A percentile compares a stretch with the other conserved stretches of the same genome.
Evolutionary conservation across 352 stramenopile genomes (phyloP).

Genomic region (Lagenidium sp.): DNA sequence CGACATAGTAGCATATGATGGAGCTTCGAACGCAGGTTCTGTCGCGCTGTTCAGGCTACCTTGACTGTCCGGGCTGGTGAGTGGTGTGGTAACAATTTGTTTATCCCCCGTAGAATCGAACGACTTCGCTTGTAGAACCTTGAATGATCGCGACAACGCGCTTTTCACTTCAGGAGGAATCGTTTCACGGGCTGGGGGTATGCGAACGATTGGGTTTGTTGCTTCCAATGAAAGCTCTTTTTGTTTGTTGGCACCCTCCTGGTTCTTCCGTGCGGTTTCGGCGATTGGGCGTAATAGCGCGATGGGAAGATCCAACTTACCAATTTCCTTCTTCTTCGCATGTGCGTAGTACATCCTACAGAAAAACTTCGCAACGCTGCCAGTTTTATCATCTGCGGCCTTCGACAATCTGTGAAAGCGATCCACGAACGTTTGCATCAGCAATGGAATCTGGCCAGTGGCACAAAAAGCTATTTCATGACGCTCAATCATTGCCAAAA

Average conservation of each 20-base stretch:
- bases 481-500: slow-evolving; percentile 73
- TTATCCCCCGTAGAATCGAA: slow-evolving; percentile 51
- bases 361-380: slow-evolving; percentile 72
- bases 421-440: slow-evolving; percentile 79
- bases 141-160: slow-evolving; percentile 60
- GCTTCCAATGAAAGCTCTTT: slow-evolving; percentile 68
- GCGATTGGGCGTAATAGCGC: slow-evolving; percentile 64
- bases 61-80: slow-evolving; percentile 54
- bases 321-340: slow-evolving; percentile 77
- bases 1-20: slow-evolving; percentile 42
- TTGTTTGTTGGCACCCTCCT: slow-evolving; percentile 55
- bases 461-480: slow-evolving; percentile 80
- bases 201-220: slow-evolving; percentile 68
- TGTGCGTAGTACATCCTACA: slow-evolving; percentile 80
- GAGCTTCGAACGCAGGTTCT: slow-evolving; percentile 33
- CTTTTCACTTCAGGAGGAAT: slow-evolving; percentile 66
- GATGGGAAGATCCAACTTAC: slow-evolving; percentile 65
- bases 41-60: slow-evolving; percentile 29
- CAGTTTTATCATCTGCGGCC: slow-evolving; percentile 58
- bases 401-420: slow-evolving; percentile 66
- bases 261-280: slow-evolving; percentile 73
- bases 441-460: slow-evolving; percentile 67
- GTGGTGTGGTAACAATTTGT: slow-evolving; percentile 32
- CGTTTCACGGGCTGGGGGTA: slow-evolving; percentile 56
- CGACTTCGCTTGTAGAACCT: slow-evolving; percentile 54